phyloP scores from a whole-genome alignment of 2,329 filamentous ascomycete genomes.

The Ophiostoma tasmaniense region DNA sequence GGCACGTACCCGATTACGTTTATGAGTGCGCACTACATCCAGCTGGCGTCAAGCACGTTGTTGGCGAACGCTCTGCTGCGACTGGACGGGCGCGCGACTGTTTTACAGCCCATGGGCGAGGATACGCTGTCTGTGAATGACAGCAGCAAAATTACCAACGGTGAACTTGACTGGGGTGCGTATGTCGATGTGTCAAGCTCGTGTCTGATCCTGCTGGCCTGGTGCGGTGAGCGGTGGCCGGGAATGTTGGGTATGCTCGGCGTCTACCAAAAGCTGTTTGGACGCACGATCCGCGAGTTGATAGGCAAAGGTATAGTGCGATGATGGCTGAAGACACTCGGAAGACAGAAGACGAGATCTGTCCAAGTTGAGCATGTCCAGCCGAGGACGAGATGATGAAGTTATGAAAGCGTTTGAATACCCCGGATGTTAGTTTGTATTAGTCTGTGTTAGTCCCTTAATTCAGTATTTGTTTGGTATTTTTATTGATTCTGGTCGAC shows the following conservation, averaged over 20 bases:
- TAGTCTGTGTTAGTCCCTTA: background rate
- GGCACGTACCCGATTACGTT: slow-evolving; percentile 28
- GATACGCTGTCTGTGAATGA: background rate
- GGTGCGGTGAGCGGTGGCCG: slow-evolving; percentile 21
- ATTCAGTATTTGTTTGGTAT: background rate
- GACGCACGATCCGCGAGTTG: slow-evolving; percentile 11
- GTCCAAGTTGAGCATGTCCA: background rate
- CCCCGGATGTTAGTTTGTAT: background rate
- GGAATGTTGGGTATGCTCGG: slow-evolving; percentile 18
- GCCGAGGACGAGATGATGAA: background rate
- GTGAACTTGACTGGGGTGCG: slow-evolving; percentile 18
- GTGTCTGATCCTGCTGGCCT: slow-evolving; percentile 18
- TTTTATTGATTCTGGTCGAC: background rate
- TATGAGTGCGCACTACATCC: slow-evolving; percentile 28
- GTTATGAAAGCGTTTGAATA: background rate
- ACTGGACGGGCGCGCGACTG: slow-evolving; percentile 23
- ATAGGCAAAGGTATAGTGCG: slow-evolving; percentile 12
- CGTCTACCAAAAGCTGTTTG: slow-evolving; percentile 17
- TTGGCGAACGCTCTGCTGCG: slow-evolving; percentile 26
- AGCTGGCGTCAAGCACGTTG: slow-evolving; percentile 26
- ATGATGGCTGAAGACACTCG: background rate
- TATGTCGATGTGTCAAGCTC: slow-evolving; percentile 18
- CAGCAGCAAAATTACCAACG: background rate
- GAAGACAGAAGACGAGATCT: background rate
- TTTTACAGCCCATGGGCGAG: slow-evolving; percentile 20